Evolutionary conservation across 176 grass and related monocot genomes (phyloP), one percentile per base, ranked within the genome.

Genomic region (Eragrostis curvula): DNA sequence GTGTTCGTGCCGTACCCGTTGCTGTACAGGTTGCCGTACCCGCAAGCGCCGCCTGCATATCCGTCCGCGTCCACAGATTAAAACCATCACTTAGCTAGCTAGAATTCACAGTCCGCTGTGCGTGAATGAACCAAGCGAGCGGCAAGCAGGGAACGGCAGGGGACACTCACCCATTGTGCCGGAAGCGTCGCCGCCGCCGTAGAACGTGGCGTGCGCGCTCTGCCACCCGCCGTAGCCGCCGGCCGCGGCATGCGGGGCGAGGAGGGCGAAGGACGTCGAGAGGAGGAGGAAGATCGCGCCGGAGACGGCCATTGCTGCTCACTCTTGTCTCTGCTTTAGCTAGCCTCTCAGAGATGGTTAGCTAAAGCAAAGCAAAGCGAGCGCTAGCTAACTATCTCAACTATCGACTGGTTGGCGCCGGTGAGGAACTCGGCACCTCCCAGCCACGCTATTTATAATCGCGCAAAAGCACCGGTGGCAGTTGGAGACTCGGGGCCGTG

Each of bases 1-100:
- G 96, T 98, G 90, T 84, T 95, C 21, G 92, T 95, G 42, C 96
- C 96, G 74, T 95, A 98, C 46, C 96, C 96, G 1, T 85, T 72
- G 83, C 88, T 94, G 87, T 97, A 97, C 88, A 97, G 86, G 80
- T 97, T 97, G 11, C 95, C 95, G 66, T 98, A 98, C 7, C 95
- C 95, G 84, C 92, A 95, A 10, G 96, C 96, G 25, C 96, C 96
- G 84, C 96, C 96, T 97, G 84, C 49, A 72, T 13, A 0, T n/a
- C n/a, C 0, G 27, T 63, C 6, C 12, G 12, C 1, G 25, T 42
- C 12, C 8, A 17, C 6, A n/a, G n/a, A n/a, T n/a, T n/a, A n/a
- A n/a, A n/a, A n/a, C n/a, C n/a, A n/a, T n/a, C n/a, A n/a, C n/a
- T n/a, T n/a, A n/a, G n/a, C n/a, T n/a, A n/a, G n/a, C n/a, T n/a